phyloP scores from a whole-genome alignment of 805 yeast genomes.

The Kuraishia capsulata region DNA sequence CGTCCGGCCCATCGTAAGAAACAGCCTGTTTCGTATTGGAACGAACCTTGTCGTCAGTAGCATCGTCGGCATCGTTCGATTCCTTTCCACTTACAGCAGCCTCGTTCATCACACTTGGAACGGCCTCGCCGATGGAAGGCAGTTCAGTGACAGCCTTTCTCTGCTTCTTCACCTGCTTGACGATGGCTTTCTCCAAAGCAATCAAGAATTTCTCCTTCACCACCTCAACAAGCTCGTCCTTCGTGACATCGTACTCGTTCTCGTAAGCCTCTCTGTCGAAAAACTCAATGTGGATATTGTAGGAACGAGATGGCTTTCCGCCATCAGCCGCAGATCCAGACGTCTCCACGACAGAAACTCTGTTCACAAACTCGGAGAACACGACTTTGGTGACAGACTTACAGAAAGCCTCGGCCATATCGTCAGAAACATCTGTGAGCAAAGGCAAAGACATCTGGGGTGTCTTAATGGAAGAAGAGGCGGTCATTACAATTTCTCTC shows the following conservation, averaged over 20 bases:
- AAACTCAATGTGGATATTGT: constrained; percentile 66
- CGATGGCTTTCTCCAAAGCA: constrained; percentile 62
- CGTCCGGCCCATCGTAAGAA: constrained; percentile 92
- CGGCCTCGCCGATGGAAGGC: constrained; percentile 65
- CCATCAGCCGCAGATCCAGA: constrained; percentile 49
- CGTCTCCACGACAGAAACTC: constrained; percentile 80
- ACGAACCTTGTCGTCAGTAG: constrained; percentile 52
- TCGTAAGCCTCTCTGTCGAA: constrained; percentile 70
- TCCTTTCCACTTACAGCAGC: no score
- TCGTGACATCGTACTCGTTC: constrained; percentile 81
- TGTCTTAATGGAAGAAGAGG: constrained; percentile 90
- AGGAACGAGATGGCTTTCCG: constrained; percentile 51
- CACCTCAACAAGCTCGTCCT: constrained; percentile 66
- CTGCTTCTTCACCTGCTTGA: constrained; percentile 78
- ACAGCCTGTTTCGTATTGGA: constrained; percentile 74
- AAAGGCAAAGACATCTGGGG: constrained; percentile 97
- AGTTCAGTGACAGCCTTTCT: constrained; percentile 41
- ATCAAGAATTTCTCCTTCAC: constrained; percentile 57
- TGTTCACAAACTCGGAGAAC: constrained; percentile 82
- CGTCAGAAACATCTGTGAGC: constrained; percentile 69
- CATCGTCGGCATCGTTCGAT: constrained; percentile 41
- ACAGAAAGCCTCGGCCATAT: constrained; percentile 86
- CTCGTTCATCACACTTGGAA: constrained; percentile 33
- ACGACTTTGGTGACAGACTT: constrained; percentile 79
- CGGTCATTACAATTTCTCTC: constrained; percentile 99